These are phyloP conservation scores for Diaporthe australafricana DNA, from an alignment of 2,329 filamentous ascomycete species.

Conservation along the genomic window DNA sequence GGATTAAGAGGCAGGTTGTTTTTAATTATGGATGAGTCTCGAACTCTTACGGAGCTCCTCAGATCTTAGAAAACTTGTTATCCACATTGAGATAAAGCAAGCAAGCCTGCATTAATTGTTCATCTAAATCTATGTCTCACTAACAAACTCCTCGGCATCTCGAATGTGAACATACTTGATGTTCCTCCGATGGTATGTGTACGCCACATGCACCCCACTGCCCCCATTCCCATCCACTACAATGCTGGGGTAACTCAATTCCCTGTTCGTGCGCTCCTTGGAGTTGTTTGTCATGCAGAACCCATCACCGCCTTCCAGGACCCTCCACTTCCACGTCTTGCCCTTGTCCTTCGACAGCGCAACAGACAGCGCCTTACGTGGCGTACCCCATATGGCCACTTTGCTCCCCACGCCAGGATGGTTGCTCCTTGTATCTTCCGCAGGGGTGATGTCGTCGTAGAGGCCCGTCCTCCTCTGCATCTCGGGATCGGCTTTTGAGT, in stretches of 20 bases:
- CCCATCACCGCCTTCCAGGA: slow-evolving; percentile 57
- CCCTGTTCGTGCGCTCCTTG: slow-evolving; percentile 52
- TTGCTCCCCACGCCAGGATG: slow-evolving; percentile 49
- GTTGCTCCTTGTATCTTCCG: slow-evolving; percentile 52
- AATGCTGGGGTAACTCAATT: slow-evolving; percentile 58
- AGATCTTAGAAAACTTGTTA: too few species aligned
- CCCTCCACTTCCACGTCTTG: slow-evolving; percentile 49
- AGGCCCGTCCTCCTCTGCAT: slow-evolving; percentile 51
- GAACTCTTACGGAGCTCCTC: too few species aligned
- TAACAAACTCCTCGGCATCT: slow-evolving; percentile 41
- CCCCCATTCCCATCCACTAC: slow-evolving; percentile 40
- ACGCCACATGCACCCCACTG: slow-evolving; percentile 50
- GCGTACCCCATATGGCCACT: slow-evolving; percentile 57
- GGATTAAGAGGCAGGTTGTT: too few species aligned
- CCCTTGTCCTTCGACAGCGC: slow-evolving; percentile 51
- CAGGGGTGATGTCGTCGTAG: slow-evolving; percentile 57
- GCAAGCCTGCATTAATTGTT: not conserved
- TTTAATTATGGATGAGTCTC: too few species aligned
- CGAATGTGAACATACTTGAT: slow-evolving; percentile 53
- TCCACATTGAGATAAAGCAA: too few species aligned
- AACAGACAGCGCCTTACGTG: slow-evolving; percentile 49
- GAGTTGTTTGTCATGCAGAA: slow-evolving; percentile 60
- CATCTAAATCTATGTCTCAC: not conserved
- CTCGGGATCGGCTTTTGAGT: slow-evolving; percentile 48
- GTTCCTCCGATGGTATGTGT: slow-evolving; percentile 55